Base-by-base conservation (phyloP, 148 eudicot genomes). In the Heliosperma pusillum region DNA sequence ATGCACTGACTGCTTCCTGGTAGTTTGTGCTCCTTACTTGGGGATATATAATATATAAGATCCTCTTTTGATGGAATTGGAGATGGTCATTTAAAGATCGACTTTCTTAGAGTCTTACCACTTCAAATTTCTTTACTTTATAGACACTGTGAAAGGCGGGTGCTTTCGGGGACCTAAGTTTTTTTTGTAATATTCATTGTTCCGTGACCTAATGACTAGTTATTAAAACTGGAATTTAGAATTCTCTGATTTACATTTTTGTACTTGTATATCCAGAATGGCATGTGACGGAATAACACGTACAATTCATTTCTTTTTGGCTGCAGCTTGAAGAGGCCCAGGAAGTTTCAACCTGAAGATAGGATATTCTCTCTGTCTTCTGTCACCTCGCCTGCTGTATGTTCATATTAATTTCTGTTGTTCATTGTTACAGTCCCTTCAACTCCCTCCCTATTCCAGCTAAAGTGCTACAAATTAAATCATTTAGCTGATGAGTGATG, bases 301-400 rank as follows among this genome's bases (percentile, higher is more conserved):
- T 1, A 57, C 30, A 53, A 26, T 36, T 20, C 50, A 7, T 58
- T 56, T 64, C 29, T 12, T 71, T 64, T 69, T 74, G 64, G 47
- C 36, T 81, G 76, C 89, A 91, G 97, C 83, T 72, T 87, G 58
- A 92, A 92, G 82, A 83, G 92, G 67, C 86, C 94, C 45, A 90
- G 88, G 79, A 92, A 90, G 85, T 88, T 92, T 74, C 97, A 89
- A 86, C 89, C 86, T 36, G 94, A 92, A 80, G 96, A 90, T 82
- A 89, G 97, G 78, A 79, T 92, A 29, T 92, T 90, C 77, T 92
- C 94, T 58, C 80, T 92, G 70, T 92, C 97, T 68, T 92, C 97
- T 12, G 85, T 88, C 76, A 88, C 91, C 59, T 90, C 97, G 26
- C 97, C 93, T 64, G 91, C 90, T 81, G 97, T 92, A 88, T 33